Base-by-base conservation (phyloP, 768 basidiomycete genomes). In the Sporobolomyces roseus region DNA sequence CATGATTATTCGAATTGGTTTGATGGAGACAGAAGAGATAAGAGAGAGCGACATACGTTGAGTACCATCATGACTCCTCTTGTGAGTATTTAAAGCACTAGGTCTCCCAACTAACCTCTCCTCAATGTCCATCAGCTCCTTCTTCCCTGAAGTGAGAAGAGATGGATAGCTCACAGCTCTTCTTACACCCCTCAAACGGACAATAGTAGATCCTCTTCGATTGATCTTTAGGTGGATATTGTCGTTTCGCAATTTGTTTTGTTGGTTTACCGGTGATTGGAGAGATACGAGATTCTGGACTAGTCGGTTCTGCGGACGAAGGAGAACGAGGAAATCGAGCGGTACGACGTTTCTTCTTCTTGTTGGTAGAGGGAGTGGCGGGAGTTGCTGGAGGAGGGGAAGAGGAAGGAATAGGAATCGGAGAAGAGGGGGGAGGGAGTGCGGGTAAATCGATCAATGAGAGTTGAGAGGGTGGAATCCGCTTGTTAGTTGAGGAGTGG, bases 261-360 rank as follows among this genome's bases (percentile, higher is more conserved):
- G 63, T 53, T 27, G 68, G 68, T 50, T 55, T 60, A n/a, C 68
- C 68, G 33, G 68, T 69, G 33, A 69, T 65, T 17, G 62, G 62
- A 13, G 58, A 61, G 52, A 69, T 65, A 16, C 36, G 12, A 13
- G 6, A 10, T 46, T 46, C 45, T 46, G 38, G 38, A 41, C 38
- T 41, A 17, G 38, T 41, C 38, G 38, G 38, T 41, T 9, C 38
- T 41, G 38, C 38, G 9, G 17, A 41, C 17, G 35, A 41, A n/a
- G 54, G 35, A 38, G 36, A n/a, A 41, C 32, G 35, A 14, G 52
- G 35, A 19, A 53, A 64, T 19, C 23, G 35, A 41, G 49, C 50
- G 27, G 48, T 2, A n/a, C 16, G 23, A 33, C 46, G n/a, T 27
- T 27, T 14, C 53, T 29, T 54, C 35, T 30, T 16, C n/a, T 27